phyloP scores from a whole-genome alignment of 176 grass and related monocot genomes.

The Urochloa ruziziensis region DNA sequence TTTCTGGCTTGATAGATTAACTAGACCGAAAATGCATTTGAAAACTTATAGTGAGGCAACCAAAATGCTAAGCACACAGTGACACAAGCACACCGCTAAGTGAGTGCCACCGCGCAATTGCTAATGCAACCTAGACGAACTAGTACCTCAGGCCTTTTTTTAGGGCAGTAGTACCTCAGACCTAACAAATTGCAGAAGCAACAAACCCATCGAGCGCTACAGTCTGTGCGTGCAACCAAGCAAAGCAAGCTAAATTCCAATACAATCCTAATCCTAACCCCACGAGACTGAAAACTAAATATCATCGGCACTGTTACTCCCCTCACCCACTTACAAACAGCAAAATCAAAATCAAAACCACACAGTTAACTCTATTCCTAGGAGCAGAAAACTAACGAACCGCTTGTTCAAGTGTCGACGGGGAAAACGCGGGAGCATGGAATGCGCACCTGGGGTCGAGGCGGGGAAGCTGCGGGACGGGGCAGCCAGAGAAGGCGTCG shows the following conservation, averaged over 20 bases:
- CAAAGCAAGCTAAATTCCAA: neutral
- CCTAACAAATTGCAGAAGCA: neutral
- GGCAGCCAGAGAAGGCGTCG: conserved; percentile 52
- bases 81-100: neutral
- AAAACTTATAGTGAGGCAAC: neutral
- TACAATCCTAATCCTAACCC: neutral
- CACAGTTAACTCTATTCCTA: neutral
- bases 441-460: conserved; percentile 48
- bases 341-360: neutral
- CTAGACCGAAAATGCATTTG: neutral
- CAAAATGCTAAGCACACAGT: neutral
- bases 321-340: too few species aligned
- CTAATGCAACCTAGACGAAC: neutral
- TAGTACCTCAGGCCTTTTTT: neutral
- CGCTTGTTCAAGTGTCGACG: neutral
- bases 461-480: conserved; percentile 38
- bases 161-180: too few species aligned
- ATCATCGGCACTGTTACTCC: neutral
- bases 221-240: neutral
- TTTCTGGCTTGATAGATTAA: neutral
- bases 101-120: neutral
- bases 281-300: neutral
- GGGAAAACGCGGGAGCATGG: neutral
- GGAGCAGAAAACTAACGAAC: neutral
- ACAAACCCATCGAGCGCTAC: neutral